These are phyloP conservation scores for Infundibulicybe gibba DNA, from an alignment of 768 basidiomycete genomes.

Conservation along the genomic window DNA sequence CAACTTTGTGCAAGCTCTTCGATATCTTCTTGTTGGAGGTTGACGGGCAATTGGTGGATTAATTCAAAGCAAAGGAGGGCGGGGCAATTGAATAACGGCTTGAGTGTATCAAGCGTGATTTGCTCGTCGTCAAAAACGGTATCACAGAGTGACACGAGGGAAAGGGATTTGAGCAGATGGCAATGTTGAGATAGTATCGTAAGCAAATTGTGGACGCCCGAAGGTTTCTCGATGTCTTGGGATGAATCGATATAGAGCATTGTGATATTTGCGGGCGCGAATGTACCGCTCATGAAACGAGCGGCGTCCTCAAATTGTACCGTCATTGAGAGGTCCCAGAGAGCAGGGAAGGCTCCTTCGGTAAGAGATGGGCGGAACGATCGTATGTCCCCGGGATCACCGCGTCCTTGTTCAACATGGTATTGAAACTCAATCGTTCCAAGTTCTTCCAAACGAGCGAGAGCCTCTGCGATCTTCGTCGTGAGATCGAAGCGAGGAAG, in stretches of 20 bases:
- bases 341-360: slow-evolving; percentile 48
- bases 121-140: slow-evolving; percentile 15
- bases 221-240: slow-evolving; percentile 37
- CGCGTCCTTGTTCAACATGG: slow-evolving; percentile 41
- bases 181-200: slow-evolving; percentile 43
- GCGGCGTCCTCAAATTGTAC: slow-evolving; percentile 39
- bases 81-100: slow-evolving; percentile 29
- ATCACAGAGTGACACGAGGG: slow-evolving; percentile 31
- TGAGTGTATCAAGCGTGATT: slow-evolving; percentile 28
- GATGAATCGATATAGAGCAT: slow-evolving; percentile 48
- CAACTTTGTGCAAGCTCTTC: slow-evolving; percentile 41
- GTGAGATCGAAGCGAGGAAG: slow-evolving; percentile 54
- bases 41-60: slow-evolving; percentile 33
- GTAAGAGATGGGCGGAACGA: slow-evolving; percentile 39
- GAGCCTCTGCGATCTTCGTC: slow-evolving; percentile 36
- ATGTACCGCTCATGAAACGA: slow-evolving; percentile 38
- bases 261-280: slow-evolving; percentile 45
- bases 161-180: slow-evolving; percentile 40
- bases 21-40: slow-evolving; percentile 37
- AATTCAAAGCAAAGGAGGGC: slow-evolving; percentile 31
- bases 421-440: slow-evolving; percentile 52
- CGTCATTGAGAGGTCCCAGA: slow-evolving; percentile 50
- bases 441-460: slow-evolving; percentile 41
- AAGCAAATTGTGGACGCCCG: slow-evolving; percentile 38
- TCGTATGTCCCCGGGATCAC: slow-evolving; percentile 37